Evolutionary conservation across 441 rosid genomes (phyloP).

Genomic region (Gossypium aridum): DNA sequence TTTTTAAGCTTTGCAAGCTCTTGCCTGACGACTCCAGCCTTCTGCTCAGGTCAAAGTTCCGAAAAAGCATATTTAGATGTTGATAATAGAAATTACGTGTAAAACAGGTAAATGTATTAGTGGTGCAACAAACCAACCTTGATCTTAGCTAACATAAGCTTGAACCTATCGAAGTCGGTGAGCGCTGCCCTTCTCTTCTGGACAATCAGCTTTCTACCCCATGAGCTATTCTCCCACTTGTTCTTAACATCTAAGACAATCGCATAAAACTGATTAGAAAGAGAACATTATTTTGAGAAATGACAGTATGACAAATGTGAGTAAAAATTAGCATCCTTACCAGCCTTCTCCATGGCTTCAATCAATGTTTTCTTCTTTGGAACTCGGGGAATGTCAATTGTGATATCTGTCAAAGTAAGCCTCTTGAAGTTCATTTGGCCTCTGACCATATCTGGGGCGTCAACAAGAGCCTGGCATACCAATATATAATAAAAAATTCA

Average conservation of each 20-base stretch:
- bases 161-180: conserved; percentile 86
- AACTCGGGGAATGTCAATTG: conserved; percentile 65
- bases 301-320: not conserved
- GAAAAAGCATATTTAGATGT: not conserved
- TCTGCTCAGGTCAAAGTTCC: not conserved
- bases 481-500: not conserved
- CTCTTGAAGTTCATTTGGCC: conserved; percentile 87
- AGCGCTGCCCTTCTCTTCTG: conserved; percentile 75
- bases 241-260: conserved; percentile 59
- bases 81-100: not conserved
- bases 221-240: conserved; percentile 85
- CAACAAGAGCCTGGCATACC: conserved; percentile 60
- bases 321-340: conserved; percentile 22
- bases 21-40: conserved; percentile 73
- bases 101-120: not conserved
- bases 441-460: conserved; percentile 86
- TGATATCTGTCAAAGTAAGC: conserved; percentile 69
- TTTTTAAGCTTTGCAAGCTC: conserved; percentile 89
- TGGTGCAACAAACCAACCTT: conserved; percentile 40
- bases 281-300: not conserved
- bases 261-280: not conserved
- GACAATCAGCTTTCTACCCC: conserved; percentile 87
- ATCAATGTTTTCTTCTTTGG: conserved; percentile 79
- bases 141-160: conserved; percentile 82
- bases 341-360: conserved; percentile 88